phyloP scores from a whole-genome alignment of 192 early-diverging fungal genomes.

The Coemansia guatemalensis region DNA sequence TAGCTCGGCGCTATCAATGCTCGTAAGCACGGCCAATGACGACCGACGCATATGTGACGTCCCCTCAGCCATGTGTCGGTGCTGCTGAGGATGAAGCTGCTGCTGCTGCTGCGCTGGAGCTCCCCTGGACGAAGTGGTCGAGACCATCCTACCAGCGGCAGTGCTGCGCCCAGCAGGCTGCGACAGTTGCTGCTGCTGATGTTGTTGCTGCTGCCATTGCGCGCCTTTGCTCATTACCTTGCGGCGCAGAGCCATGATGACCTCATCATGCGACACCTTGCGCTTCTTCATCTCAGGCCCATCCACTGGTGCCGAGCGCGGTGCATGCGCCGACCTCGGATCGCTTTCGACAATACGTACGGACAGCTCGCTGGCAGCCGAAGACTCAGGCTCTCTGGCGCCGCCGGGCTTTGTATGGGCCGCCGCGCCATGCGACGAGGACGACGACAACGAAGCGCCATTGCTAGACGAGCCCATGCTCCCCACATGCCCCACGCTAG shows the following conservation, averaged over 20 bases:
- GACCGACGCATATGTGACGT: not conserved
- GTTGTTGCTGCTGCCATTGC: constrained; percentile 15
- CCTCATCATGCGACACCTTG: constrained; percentile 52
- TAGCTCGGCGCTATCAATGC: not conserved
- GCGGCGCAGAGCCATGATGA: constrained; percentile 53
- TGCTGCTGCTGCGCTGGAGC: not conserved
- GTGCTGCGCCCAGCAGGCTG: constrained; percentile 4
- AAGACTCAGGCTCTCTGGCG: constrained; percentile 27
- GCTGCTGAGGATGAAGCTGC: not conserved
- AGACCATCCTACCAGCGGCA: not conserved
- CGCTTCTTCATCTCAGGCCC: constrained; percentile 42
- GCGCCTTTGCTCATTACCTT: constrained; percentile 48
- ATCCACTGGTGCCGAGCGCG: constrained; percentile 50
- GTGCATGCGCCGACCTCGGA: constrained; percentile 13
- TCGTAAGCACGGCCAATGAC: not conserved
- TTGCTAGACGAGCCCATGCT: not conserved
- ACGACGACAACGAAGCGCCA: not conserved
- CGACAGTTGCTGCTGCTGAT: constrained; percentile 1
- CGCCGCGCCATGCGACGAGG: not conserved
- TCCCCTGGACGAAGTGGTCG: not conserved
- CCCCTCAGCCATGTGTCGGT: not conserved
- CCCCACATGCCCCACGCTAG: not conserved
- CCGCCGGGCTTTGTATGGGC: constrained; percentile 1
- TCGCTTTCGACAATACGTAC: constrained; percentile 28
- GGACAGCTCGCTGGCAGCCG: constrained; percentile 45